Base-by-base conservation (phyloP, 345 rosid genomes). In the Populus simonii region DNA sequence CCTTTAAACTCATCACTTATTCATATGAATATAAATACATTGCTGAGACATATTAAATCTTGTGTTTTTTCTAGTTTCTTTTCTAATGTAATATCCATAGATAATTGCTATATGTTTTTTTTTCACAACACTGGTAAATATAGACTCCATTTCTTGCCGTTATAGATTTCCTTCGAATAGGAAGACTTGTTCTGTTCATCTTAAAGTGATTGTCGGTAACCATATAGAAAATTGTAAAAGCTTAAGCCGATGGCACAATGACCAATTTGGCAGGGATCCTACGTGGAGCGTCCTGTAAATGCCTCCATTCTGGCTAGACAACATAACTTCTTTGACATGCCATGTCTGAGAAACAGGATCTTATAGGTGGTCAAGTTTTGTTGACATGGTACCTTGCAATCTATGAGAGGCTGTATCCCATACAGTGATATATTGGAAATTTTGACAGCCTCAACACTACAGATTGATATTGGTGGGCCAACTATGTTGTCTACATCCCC, bases 281-380 rank as follows among this genome's bases (percentile, higher is more conserved):
- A 10, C 8, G 53, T 59, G 49, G 36, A 12, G n/a, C 47, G 17
- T 31, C 33, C 66, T 31, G 18, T 72, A 59, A 59, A 59, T 36
- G 51, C 11, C 20, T 73, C 38, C 68, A 5, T n/a, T 11, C n/a
- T 36, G 41, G 36, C 13, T 31, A 23, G 74, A 31, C 29, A 71
- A 6, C 29, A 71, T 2, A 17, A 29, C 41, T 71, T 49, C 1
- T 23, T 23, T 62, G 57, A 62, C 59, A 74, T 43, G 41, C 59
- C 62, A 45, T 75, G 62, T 75, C 78, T 75, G 71, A 29, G 10
- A 22, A 75, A n/a, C 65, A 65, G 49, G 61, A 22, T 25, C 63
- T 23, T 59, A 59, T 5, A 59, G 10, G 23, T 59, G 63, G 63
- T 59, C 63, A 4, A 59, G 68, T 45, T 74, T 29, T 29, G 33